phyloP scores from a whole-genome alignment of 2,329 filamentous ascomycete species.

The Talaromyces rugulosus region DNA sequence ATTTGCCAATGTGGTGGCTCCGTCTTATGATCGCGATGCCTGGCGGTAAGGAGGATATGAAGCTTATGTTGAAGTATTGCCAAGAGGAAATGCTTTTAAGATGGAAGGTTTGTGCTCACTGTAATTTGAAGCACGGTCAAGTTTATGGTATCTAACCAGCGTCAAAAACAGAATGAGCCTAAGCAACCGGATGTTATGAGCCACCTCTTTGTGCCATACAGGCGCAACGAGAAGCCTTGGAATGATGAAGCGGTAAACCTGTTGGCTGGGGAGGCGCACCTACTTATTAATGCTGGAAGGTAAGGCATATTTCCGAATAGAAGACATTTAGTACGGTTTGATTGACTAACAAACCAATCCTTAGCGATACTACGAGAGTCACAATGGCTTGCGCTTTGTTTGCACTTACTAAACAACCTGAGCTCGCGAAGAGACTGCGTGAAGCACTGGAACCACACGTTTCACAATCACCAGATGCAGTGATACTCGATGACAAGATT shows the following conservation, averaged over 20 bases:
- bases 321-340: slow-evolving; percentile 16
- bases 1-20: slow-evolving; percentile 28
- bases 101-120: slow-evolving; percentile 19
- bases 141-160: not conserved
- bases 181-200: slow-evolving; percentile 20
- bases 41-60: slow-evolving; percentile 25
- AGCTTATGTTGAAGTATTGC: slow-evolving; percentile 33
- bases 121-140: not conserved
- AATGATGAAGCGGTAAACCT: slow-evolving; percentile 16
- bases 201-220: slow-evolving; percentile 20
- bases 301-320: slow-evolving; percentile 14
- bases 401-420: slow-evolving; percentile 27
- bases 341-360: not conserved
- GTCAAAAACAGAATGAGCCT: slow-evolving; percentile 9
- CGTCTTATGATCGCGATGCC: slow-evolving; percentile 29
- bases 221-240: slow-evolving; percentile 5
- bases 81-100: slow-evolving; percentile 23
- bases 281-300: slow-evolving; percentile 26
- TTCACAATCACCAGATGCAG: not conserved
- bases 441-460: slow-evolving; percentile 26
- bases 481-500: not conserved
- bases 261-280: slow-evolving; percentile 22
- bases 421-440: slow-evolving; percentile 25
- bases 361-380: slow-evolving; percentile 40
- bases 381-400: slow-evolving; percentile 41